A percentile compares a stretch with the other conserved stretches of the same genome.
Evolutionary conservation across 2,329 filamentous ascomycete species (phyloP).

Genomic region (Penicillium expansum): DNA sequence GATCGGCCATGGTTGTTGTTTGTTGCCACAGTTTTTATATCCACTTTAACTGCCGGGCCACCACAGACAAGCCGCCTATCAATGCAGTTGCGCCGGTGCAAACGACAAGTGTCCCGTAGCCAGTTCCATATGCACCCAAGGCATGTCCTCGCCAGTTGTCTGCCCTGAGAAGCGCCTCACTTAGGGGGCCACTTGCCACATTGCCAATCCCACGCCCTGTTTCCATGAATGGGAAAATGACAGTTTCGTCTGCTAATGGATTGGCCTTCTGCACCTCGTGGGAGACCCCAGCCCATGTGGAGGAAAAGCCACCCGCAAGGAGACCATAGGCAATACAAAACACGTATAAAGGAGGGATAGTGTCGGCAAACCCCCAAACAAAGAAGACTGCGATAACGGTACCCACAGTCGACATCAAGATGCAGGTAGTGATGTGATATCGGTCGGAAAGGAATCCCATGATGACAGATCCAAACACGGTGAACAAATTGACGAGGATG

Average conservation of each 20-base stretch:
- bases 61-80: constrained; percentile 17
- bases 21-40: neutral
- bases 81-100: constrained; percentile 22
- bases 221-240: constrained; percentile 26
- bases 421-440: constrained; percentile 21
- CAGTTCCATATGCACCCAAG: constrained; percentile 19
- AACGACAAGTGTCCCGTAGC: constrained; percentile 19
- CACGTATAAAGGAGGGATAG: constrained; percentile 15
- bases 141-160: constrained; percentile 13
- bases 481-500: constrained; percentile 31
- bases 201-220: constrained; percentile 22
- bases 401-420: constrained; percentile 22
- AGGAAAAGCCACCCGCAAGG: constrained; percentile 20
- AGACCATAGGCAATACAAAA: constrained; percentile 23
- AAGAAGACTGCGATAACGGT: constrained; percentile 21
- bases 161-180: constrained; percentile 19
- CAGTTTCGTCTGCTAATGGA: constrained; percentile 15
- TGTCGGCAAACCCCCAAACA: constrained; percentile 19
- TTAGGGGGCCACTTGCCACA: constrained; percentile 21
- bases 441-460: constrained; percentile 23
- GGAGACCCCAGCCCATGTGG: constrained; percentile 23
- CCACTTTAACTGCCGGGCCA: constrained; percentile 16
- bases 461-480: constrained; percentile 40
- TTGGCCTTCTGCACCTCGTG: constrained; percentile 18
- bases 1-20: neutral